Base-by-base conservation (phyloP, 2,329 filamentous ascomycete genomes). In the Ophiosphaerella korrae region DNA sequence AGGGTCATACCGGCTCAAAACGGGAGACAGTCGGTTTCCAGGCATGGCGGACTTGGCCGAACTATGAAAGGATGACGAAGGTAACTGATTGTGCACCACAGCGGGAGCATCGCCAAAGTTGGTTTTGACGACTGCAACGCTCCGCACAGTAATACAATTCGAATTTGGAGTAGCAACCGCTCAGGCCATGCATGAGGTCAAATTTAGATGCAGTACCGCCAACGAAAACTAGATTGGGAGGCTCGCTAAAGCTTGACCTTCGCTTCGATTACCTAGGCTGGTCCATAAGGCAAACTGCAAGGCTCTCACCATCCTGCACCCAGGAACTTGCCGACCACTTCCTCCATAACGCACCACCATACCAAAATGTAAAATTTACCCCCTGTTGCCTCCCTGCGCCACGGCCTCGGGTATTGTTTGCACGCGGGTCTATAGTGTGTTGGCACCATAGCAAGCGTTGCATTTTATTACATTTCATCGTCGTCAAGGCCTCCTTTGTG, bases 41-140 rank as follows among this genome's bases (percentile, higher is more conserved):
- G 23, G 23, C 49, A 29, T 56, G 48, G 53, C 53, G 40, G 47
- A 44, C 45, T 11, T 48, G 50, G 24, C 55, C 51, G 8, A 48
- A 21, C 18, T 33, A 11, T 16, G 44, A 49, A 31, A 50, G 51
- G 40, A 29, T 45, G 23, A 34, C 12, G 33, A 52, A 50, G 18
- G 44, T 53, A 40, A 7, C 11, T 2, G 16, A 13, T 12, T 37
- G 48, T 38, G 40, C 26, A 23, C 36, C 40, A 9, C 24, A 48
- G 40, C 36, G 48, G 33, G 51, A 55, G 37, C 16, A 50, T 36
- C 7, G 12, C 34, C 8, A 14, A 16, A 36, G 18, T 18, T 36
- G 5, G n/a, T 18, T n/a, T n/a, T 36, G 34, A 36, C 9, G n/a
- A 36, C 8, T 14, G 5, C n/a, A 36, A 18, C 5, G n/a, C n/a